Base-by-base conservation (phyloP, 2,329 filamentous ascomycete genomes). In the Microcyclosporella mali region DNA sequence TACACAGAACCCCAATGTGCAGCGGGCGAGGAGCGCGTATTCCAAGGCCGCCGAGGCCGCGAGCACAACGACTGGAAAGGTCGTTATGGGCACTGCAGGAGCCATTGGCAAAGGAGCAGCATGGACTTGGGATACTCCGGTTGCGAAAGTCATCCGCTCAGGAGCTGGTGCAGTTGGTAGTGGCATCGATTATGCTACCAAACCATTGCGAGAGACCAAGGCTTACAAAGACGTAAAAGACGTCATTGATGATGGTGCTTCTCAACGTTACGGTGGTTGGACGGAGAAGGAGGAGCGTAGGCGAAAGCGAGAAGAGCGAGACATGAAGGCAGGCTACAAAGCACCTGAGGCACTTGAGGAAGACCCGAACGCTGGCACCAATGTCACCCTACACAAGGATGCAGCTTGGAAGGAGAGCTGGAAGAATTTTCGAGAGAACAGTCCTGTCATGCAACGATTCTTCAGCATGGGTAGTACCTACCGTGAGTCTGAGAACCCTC, bases 381-480 rank as follows among this genome's bases (percentile, higher is more conserved):
- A 94, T 61, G 73, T 98, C 37, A 97, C 90, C 1, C 66, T 98
- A 1, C 92, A 98, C 75, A 98, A 98, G 69, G 92, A 98, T 57
- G 83, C 92, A 11, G 86, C 85, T 16, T 97, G 90, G 88, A 95
- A 95, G 70, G 90, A 97, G 66, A 88, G 88, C n/a, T 98, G 92
- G 92, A 81, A 84, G 58, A 85, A 92, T 39, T 98, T 97, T 78
- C 84, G 85, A 51, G 92, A 98, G 65, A 81, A 81, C 52, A 95
- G 84, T 68, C 88, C 84, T 56, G 69, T 95, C 46, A 86, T 95
- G 64, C 90, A 95, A 68, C 82, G 84, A 45, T 70, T 95, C 49
- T 95, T 95, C 69, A 81, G 75, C 62, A 79, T 95, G 69, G 89
- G 90, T 68, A 81, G 79, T 43, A 82, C 82, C 43, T 97, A 97